Evolutionary conservation across 2,329 filamentous ascomycete genomes (phyloP), one percentile per base, ranked within the genome.

Genomic region (Sporothrix globosa): DNA sequence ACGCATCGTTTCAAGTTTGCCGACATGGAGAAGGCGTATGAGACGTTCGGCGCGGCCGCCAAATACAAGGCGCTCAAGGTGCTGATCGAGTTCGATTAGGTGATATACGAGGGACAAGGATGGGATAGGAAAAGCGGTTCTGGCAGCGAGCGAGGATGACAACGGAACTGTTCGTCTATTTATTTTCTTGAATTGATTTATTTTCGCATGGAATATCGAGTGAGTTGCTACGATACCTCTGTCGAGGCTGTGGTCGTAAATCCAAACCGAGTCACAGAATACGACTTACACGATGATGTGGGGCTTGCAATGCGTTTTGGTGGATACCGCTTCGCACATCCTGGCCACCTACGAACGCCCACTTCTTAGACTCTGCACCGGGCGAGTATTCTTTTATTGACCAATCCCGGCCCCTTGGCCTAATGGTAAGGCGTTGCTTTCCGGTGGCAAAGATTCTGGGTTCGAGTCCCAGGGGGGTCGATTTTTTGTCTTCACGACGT

Each of bases 1-100:
- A 85, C 83, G 1, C 83, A 86, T 73, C 76, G 80, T 21, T 84
- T 82, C 75, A 76, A 78, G 19, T 83, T 83, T 68, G 73, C 75
- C 66, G 79, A 84, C 46, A 81, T 82, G 71, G 78, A 82, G 67
- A 76, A 80, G 68, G 83, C 82, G 7, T 85, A 84, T 72, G 76
- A 77, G 13, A 82, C 79, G 0, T 84, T 84, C 72, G 75, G 77
- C 6, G 75, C 77, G 3, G 82, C 82, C 3, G 76, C 81, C n/a
- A 74, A 82, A 72, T 78, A 82, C 69, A 77, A 79, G 19, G 80
- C 82, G 4, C 72, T 84, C 70, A 84, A 84, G 74, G 80, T 84
- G 50, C 72, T 83, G 46, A 80, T 84, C 69, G 78, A 81, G 65
- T 75, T 79, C 69, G 73, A 74, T 14, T 71, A 70, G 46, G 1